Conservation (phyloP, 1,284 basidiomycete genomes). For the Ustilago sp. region DNA sequence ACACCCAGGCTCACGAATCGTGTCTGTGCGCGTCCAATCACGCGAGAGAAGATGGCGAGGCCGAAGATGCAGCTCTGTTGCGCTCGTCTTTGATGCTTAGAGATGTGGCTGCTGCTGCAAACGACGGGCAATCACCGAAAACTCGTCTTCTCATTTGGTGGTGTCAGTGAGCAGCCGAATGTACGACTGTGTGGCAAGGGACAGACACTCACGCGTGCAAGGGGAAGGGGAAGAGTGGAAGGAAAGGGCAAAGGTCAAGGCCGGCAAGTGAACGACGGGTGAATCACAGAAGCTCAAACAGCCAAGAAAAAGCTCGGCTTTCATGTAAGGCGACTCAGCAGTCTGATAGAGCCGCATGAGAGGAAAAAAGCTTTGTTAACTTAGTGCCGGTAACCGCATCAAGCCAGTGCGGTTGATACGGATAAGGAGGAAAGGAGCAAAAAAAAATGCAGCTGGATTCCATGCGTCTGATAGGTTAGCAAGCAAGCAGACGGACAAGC, state of each 20-base stretch:
- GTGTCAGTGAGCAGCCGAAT: slow-evolving; percentile 18
- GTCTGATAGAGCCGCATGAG: slow-evolving; percentile 8
- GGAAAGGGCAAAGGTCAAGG: neutral
- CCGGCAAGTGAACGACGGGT: neutral
- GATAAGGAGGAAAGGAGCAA: no score
- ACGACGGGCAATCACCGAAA: slow-evolving; percentile 27
- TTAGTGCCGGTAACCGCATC: no score
- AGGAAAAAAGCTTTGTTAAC: neutral
- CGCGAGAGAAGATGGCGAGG: neutral
- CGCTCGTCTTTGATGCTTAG: neutral
- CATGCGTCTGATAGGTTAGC: no score
- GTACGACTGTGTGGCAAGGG: neutral
- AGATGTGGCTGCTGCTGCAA: slow-evolving; percentile 8
- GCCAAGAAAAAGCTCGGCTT: slow-evolving; percentile 10
- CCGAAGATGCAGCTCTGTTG: slow-evolving; percentile 11
- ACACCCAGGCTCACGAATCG: no score
- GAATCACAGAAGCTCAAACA: slow-evolving; percentile 2
- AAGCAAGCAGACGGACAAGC: no score
- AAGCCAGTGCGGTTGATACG: no score
- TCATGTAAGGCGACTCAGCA: neutral
- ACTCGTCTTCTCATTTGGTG: slow-evolving; percentile 19
- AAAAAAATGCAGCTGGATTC: no score
- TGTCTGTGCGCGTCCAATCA: neutral
- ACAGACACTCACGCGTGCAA: neutral
- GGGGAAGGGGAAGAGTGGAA: neutral